Evolutionary conservation across 495 filamentous ascomycete genomes (phyloP).

Genomic region (Lophiotrema nucula): DNA sequence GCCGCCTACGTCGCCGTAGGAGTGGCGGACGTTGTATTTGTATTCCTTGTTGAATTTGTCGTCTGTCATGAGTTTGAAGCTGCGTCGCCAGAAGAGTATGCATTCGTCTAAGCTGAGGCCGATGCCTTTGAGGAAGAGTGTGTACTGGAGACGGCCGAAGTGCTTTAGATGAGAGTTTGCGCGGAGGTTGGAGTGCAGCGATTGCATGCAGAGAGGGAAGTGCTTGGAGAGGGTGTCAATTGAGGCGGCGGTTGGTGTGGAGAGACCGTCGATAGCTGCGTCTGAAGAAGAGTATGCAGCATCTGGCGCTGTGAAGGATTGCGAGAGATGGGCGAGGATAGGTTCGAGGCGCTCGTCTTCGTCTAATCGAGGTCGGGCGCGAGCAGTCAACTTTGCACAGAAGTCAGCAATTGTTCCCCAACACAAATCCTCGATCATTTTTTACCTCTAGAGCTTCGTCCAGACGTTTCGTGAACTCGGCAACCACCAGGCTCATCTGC

Average conservation of each 20-base stretch:
- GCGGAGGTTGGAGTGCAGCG: constrained; percentile 78
- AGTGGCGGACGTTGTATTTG: constrained; percentile 91
- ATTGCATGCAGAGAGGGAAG: constrained; percentile 94
- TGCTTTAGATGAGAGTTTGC: constrained; percentile 89
- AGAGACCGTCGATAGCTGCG: constrained; percentile 72
- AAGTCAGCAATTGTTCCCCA: neutral
- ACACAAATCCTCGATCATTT: neutral
- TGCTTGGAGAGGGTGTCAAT: constrained; percentile 80
- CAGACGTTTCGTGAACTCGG: constrained; percentile 74
- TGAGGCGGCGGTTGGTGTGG: constrained; percentile 51
- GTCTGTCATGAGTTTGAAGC: constrained; percentile 80
- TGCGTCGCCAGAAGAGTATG: constrained; percentile 88
- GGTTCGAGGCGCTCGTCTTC: constrained; percentile 95
- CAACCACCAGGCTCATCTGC: constrained; percentile 82
- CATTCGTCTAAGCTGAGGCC: constrained; percentile 88
- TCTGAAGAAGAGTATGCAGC: constrained; percentile 66
- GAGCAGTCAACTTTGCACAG: constrained; percentile 66
- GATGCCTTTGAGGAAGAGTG: constrained; percentile 95
- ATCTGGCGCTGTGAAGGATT: constrained; percentile 90
- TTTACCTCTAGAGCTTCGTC: constrained; percentile 78
- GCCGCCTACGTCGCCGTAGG: constrained; percentile 92
- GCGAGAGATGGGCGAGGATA: constrained; percentile 86
- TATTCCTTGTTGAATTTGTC: constrained; percentile 95
- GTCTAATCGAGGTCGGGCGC: constrained; percentile 86
- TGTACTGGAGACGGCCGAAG: constrained; percentile 91